Percentiles rank a stretch among this genome's conserved stretches.
phyloP scores from a whole-genome alignment of 2,329 filamentous ascomycete species.

The Trichoderma brevicompactum region DNA sequence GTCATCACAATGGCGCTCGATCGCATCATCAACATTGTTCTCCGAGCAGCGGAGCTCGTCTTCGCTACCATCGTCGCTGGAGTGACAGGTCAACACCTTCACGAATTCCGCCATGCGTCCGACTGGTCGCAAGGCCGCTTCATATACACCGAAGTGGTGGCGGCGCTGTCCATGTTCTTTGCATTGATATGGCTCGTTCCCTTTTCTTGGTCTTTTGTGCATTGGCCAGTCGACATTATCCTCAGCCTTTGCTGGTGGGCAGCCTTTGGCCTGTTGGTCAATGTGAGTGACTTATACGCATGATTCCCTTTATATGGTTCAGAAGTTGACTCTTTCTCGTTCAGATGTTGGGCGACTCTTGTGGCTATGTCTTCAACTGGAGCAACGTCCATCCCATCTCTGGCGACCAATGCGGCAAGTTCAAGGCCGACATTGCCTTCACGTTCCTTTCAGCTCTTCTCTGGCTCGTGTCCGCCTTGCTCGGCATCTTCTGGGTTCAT shows the following conservation, averaged over 20 bases:
- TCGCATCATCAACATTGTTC: conserved; percentile 46
- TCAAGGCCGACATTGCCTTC: conserved; percentile 74
- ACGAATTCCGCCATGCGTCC: conserved; percentile 50
- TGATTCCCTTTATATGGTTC: neutral
- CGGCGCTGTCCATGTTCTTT: conserved; percentile 70
- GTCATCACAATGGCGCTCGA: conserved; percentile 44
- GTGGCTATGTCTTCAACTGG: conserved; percentile 66
- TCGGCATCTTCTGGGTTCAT: conserved; percentile 61
- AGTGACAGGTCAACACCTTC: conserved; percentile 69
- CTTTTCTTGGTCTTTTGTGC: conserved; percentile 67
- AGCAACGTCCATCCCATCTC: conserved; percentile 52
- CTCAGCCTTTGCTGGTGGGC: conserved; percentile 73
- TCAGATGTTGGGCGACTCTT: conserved; percentile 52
- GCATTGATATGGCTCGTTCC: conserved; percentile 74
- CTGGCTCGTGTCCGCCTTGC: conserved; percentile 68
- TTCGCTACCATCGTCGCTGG: conserved; percentile 75
- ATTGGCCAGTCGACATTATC: conserved; percentile 73
- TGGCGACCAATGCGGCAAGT: conserved; percentile 63
- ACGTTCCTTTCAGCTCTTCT: conserved; percentile 71
- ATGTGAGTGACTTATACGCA: conserved; percentile 50
- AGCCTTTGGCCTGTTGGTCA: conserved; percentile 67
- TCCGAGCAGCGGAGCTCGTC: conserved; percentile 59
- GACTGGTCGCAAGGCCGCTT: conserved; percentile 64
- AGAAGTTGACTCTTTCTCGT: neutral
- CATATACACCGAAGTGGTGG: conserved; percentile 76